Conservation (phyloP, 2,329 filamentous ascomycete species). For the Macroventuria anomochaeta region DNA sequence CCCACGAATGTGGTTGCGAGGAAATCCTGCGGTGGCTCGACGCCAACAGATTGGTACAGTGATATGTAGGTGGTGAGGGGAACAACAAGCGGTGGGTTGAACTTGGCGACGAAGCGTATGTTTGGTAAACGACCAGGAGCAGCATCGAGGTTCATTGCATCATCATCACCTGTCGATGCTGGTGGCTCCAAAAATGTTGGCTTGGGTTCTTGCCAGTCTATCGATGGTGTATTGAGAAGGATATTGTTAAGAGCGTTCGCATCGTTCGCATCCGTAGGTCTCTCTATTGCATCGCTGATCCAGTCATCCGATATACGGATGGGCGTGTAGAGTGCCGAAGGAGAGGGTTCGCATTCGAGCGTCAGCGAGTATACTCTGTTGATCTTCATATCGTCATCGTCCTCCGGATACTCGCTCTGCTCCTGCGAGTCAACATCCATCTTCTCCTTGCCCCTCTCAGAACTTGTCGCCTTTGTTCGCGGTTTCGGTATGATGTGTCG, state of each 20-base stretch:
- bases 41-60: conserved; percentile 65
- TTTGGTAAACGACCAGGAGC: conserved; percentile 66
- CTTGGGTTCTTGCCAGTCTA: conserved; percentile 77
- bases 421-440: conserved; percentile 43
- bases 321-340: conserved; percentile 60
- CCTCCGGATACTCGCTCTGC: conserved; percentile 31
- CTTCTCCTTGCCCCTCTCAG: conserved; percentile 48
- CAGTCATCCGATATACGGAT: conserved; percentile 76
- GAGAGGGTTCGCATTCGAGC: conserved; percentile 66
- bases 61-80: conserved; percentile 69
- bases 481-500: conserved; percentile 53
- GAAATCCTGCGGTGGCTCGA: conserved; percentile 64
- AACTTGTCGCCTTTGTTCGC: conserved; percentile 33
- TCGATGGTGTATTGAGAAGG: conserved; percentile 52
- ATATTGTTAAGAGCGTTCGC: conserved; percentile 48
- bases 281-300: conserved; percentile 73
- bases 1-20: conserved; percentile 54
- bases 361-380: conserved; percentile 70
- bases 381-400: conserved; percentile 49
- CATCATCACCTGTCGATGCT: conserved; percentile 49
- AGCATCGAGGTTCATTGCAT: conserved; percentile 64
- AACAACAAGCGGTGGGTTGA: conserved; percentile 76
- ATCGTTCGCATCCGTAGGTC: conserved; percentile 52
- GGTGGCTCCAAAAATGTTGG: conserved; percentile 60
- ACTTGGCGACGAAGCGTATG: conserved; percentile 75